Evolutionary conservation across 2,329 filamentous ascomycete genomes (phyloP).

Genomic region (Magnaporthales sp.): DNA sequence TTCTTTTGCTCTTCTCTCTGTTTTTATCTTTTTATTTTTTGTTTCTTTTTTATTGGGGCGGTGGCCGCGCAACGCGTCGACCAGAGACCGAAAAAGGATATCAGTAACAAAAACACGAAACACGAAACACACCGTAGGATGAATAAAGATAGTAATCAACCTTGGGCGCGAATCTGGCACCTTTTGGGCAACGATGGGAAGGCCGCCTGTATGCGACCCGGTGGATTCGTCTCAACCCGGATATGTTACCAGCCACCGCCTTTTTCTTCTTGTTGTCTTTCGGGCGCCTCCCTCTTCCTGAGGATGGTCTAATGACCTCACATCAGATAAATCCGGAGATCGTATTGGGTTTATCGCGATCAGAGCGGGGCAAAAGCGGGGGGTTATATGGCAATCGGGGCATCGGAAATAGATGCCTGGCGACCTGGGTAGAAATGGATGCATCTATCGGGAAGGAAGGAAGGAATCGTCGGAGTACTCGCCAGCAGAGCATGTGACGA

Average conservation of each 20-base stretch:
- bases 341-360: background rate
- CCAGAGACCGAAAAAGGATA: background rate
- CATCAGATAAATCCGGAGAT: background rate
- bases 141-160: background rate
- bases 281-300: background rate
- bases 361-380: background rate
- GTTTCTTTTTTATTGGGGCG: background rate
- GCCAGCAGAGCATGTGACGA: background rate
- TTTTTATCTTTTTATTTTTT: background rate
- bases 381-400: background rate
- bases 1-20: background rate
- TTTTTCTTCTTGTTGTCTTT: background rate
- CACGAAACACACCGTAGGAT: conserved; percentile 2
- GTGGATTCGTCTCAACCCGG: conserved; percentile 1
- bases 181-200: background rate
- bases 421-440: background rate
- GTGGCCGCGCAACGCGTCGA: background rate
- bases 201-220: background rate
- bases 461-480: background rate
- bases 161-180: background rate
- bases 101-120: background rate
- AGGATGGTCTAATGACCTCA: background rate
- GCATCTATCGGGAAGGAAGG: background rate
- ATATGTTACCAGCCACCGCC: background rate
- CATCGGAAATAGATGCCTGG: background rate